phyloP scores from a whole-genome alignment of 1,139 yeast species.

The Magnusiomyces tetraspermus region DNA sequence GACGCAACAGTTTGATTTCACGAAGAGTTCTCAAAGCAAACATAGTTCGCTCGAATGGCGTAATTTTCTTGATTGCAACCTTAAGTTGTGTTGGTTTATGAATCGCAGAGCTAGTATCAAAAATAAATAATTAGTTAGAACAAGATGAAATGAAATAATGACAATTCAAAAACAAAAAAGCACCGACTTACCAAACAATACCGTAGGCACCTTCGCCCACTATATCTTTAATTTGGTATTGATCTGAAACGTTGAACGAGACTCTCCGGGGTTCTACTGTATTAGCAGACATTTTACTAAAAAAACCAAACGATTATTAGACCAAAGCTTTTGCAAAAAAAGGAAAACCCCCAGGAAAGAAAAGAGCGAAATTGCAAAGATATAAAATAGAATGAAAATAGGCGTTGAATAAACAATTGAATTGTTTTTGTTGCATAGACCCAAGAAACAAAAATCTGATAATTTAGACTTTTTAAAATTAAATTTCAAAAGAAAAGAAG shows the following conservation, averaged over 20 bases:
- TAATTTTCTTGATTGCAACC: slow-evolving; percentile 91
- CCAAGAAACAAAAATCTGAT: too few relatives aligned
- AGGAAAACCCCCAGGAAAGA: too few relatives aligned
- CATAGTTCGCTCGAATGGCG: slow-evolving; percentile 88
- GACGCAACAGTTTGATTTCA: slow-evolving; percentile 78
- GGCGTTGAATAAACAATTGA: too few relatives aligned
- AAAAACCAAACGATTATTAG: background rate
- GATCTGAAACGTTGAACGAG: slow-evolving; percentile 79
- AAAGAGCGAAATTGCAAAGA: too few relatives aligned
- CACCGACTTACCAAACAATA: slow-evolving; percentile 50
- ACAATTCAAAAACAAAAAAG: too few relatives aligned
- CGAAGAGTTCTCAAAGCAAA: slow-evolving; percentile 84
- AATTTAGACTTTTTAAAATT: too few relatives aligned
- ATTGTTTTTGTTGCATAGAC: too few relatives aligned
- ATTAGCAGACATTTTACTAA: background rate
- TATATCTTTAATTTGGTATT: slow-evolving; percentile 73
- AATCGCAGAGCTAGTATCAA: slow-evolving; percentile 55
- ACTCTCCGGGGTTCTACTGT: slow-evolving; percentile 37
- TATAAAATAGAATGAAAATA: too few relatives aligned
- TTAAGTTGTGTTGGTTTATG: slow-evolving; percentile 81
- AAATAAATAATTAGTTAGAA: too few relatives aligned
- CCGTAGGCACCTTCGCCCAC: slow-evolving; percentile 99
- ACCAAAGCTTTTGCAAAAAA: too few relatives aligned
- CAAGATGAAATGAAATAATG: slow-evolving; percentile 3
- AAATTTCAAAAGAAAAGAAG: too few relatives aligned